Base-by-base conservation (phyloP, 2,329 filamentous ascomycete species). In the Penicillium aurantiogriseum region DNA sequence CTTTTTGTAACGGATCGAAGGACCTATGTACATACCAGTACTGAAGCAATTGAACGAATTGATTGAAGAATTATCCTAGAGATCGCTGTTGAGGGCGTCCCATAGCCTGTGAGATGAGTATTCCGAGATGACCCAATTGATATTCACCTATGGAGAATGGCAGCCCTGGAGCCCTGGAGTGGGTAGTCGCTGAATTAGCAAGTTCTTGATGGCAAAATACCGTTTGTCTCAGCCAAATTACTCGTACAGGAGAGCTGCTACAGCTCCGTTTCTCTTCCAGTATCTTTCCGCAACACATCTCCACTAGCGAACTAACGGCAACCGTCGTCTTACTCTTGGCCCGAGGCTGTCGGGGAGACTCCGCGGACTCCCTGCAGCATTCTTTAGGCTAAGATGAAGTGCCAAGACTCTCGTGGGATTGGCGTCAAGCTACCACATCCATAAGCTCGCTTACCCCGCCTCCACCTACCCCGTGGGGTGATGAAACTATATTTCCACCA, bases 311-410 rank as follows among this genome's bases (percentile, higher is more conserved):
- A 40, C 25, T 36, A 25, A 19, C 21, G 52, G 33, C 27, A 19
- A 36, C 23, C 17, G 35, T 45, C 38, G 38, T 57, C 31, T 53
- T 35, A 51, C 39, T 54, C 48, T 57, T 49, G 39, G 45, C 31
- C 15, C 21, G 46, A 57, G 45, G 36, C 35, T 50, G 11, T 38
- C 57, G 57, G 57, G 57, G 57, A 59, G 57, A 59, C 57, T 59
- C 57, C 57, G 54, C 57, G 57, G 43, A 47, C 36, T 35, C 49
- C 49, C 45, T 59, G 35, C 19, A 57, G 46, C 45, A 40, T 42
- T 42, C 7, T 54, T 53, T 50, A 50, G 38, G 44, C 39, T 50
- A 46, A 54, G 25, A 48, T 51, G 4, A 31, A 21, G 15, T 54
- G 49, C 54, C 57, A 59, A 58, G 54, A 8, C 40, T 43, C 27